Percentiles rank a stretch among this genome's conserved stretches.
These are phyloP conservation scores for Trichophyton mentagrophytes DNA, from an alignment of 2,329 filamentous ascomycete species.

Conservation along the genomic window DNA sequence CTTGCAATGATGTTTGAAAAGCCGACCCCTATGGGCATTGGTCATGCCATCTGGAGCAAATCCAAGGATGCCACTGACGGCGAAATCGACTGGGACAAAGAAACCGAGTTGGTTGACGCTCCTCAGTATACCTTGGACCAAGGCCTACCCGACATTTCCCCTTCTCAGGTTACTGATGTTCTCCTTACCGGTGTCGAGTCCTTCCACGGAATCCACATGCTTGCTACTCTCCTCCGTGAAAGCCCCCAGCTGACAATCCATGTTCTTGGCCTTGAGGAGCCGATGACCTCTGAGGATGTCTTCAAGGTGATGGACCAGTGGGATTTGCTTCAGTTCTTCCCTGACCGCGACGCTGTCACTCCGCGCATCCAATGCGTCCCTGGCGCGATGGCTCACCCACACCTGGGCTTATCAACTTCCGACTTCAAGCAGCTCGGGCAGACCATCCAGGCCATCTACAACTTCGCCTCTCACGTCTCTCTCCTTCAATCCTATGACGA, in stretches of 20 bases:
- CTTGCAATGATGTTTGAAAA: conserved; percentile 9
- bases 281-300: neutral
- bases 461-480: conserved; percentile 6
- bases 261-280: conserved; percentile 4
- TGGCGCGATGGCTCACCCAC: conserved; percentile 2
- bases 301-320: conserved; percentile 2
- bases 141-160: neutral
- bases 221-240: neutral
- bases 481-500: conserved; percentile 9
- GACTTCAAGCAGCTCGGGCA: conserved; percentile 6
- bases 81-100: conserved; percentile 7
- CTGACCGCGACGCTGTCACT: neutral
- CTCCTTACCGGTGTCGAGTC: conserved; percentile 8
- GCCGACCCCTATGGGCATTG: conserved; percentile 7
- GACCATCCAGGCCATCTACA: conserved; percentile 7
- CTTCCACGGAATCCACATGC: conserved; percentile 8
- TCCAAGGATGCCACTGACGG: neutral
- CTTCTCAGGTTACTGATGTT: conserved; percentile 4
- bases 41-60: conserved; percentile 3
- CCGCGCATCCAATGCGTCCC: conserved; percentile 5
- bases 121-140: conserved; percentile 1
- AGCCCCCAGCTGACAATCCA: conserved; percentile 1
- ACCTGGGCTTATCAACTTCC: neutral
- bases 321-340: neutral
- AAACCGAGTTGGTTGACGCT: conserved; percentile 1